Conservation (phyloP, 306 rosid species). For the Casuarina cunninghamiana region DNA sequence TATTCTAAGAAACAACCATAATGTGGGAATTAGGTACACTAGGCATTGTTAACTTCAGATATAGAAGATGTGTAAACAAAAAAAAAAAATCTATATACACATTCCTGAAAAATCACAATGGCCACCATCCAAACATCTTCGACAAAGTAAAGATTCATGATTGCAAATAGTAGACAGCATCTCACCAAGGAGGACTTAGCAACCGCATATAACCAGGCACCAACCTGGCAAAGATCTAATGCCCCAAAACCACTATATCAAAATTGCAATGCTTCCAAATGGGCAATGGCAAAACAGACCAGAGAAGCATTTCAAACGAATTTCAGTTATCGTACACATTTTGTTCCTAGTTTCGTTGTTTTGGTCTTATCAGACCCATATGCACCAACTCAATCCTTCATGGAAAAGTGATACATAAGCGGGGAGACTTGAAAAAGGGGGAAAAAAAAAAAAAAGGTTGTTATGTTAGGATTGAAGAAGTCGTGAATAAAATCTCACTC, state of each 20-base stretch:
- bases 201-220: conserved; percentile 8
- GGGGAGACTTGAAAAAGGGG: not conserved
- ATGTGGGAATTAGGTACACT: conserved; percentile 19
- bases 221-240: conserved; percentile 8
- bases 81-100: not conserved
- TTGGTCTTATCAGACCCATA: not conserved
- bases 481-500: conserved; percentile 9
- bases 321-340: not conserved
- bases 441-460: not conserved
- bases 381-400: not conserved
- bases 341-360: not conserved
- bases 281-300: conserved; percentile 13
- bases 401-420: not conserved
- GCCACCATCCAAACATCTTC: conserved; percentile 9
- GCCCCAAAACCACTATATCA: not conserved
- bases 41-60: conserved; percentile 13
- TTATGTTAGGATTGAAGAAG: conserved; percentile 16
- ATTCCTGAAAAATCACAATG: conserved; percentile 29
- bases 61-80: not conserved
- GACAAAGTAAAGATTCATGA: not conserved
- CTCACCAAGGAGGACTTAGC: conserved; percentile 17
- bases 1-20: conserved; percentile 10
- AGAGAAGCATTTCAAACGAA: not conserved
- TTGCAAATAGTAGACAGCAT: conserved; percentile 6
- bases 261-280: conserved; percentile 43